Evolutionary conservation across 805 yeast species (phyloP).

Genomic region (Candida nitratophila): DNA sequence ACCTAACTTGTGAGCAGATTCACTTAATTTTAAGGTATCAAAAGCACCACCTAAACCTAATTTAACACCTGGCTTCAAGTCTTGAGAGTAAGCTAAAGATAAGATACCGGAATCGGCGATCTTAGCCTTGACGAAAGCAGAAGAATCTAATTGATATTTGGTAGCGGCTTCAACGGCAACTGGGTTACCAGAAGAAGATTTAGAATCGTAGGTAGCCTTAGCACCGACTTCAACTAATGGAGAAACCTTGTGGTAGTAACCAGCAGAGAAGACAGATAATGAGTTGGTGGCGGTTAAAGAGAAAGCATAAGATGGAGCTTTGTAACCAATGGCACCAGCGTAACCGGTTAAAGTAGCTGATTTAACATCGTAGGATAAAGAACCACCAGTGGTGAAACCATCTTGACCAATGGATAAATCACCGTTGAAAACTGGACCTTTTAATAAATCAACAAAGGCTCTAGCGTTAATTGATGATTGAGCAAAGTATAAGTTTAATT

Average conservation of each 20-base stretch:
- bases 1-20: conserved; percentile 98
- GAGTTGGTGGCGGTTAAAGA: conserved; percentile 81
- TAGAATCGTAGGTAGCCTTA: conserved; percentile 91
- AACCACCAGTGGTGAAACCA: conserved; percentile 95
- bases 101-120: conserved; percentile 94
- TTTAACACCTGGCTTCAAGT: conserved; percentile 91
- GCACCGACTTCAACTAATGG: conserved; percentile 95
- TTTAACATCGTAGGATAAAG: conserved; percentile 92
- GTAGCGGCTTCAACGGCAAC: conserved; percentile 95
- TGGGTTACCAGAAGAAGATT: conserved; percentile 60
- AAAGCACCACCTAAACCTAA: conserved; percentile 95
- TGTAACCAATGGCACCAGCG: conserved; percentile 91
- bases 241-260: conserved; percentile 94
- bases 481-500: conserved; percentile 81
- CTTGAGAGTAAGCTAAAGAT: conserved; percentile 90
- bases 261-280: conserved; percentile 85
- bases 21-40: conserved; percentile 91
- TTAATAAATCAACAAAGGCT: conserved; percentile 89
- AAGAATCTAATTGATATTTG: conserved; percentile 81
- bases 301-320: conserved; percentile 79
- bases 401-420: conserved; percentile 93
- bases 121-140: conserved; percentile 94
- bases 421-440: conserved; percentile 94
- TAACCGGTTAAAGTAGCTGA: conserved; percentile 90
- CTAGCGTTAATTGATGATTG: conserved; percentile 93